Evolutionary conservation across 768 basidiomycete genomes (phyloP).

Genomic region (Suillus alpinus): DNA sequence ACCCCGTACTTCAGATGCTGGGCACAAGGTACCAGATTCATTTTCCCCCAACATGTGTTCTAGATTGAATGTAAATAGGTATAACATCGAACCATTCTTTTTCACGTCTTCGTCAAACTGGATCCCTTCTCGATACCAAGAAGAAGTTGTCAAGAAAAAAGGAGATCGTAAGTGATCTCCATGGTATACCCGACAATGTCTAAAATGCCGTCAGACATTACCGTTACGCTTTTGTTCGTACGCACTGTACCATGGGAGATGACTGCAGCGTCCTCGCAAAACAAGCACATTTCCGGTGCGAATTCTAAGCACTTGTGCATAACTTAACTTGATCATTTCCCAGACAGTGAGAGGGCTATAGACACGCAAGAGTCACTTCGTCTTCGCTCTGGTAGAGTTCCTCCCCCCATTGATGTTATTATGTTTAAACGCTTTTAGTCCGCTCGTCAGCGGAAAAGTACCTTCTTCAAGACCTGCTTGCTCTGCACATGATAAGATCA

Average conservation of each 20-base stretch:
- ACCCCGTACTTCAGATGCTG: conserved; percentile 48
- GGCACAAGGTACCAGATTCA: conserved; percentile 40
- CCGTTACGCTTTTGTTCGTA: conserved; percentile 45
- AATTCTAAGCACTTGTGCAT: neutral
- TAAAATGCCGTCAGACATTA: conserved; percentile 37
- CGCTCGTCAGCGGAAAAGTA: conserved; percentile 15
- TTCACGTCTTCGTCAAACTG: conserved; percentile 53
- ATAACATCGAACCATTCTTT: conserved; percentile 54
- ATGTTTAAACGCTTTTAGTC: neutral
- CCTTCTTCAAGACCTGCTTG: conserved; percentile 35
- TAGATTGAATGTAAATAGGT: conserved; percentile 21
- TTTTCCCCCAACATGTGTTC: neutral
- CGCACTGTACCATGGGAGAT: conserved; percentile 35
- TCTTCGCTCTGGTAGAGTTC: conserved; percentile 7
- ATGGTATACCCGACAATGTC: neutral
- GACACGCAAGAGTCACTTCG: conserved; percentile 18
- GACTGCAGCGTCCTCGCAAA: conserved; percentile 14
- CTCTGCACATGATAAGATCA: conserved; percentile 37
- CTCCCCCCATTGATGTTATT: neutral
- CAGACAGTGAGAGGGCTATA: conserved; percentile 10
- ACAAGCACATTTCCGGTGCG: conserved; percentile 1
- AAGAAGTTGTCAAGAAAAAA: conserved; percentile 33
- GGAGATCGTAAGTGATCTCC: conserved; percentile 44
- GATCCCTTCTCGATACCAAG: conserved; percentile 58
- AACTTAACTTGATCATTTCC: neutral